Percentiles rank a stretch among this genome's conserved stretches.
Evolutionary conservation across 306 rosid species (phyloP).

Genomic region (Vigna unguiculata): DNA sequence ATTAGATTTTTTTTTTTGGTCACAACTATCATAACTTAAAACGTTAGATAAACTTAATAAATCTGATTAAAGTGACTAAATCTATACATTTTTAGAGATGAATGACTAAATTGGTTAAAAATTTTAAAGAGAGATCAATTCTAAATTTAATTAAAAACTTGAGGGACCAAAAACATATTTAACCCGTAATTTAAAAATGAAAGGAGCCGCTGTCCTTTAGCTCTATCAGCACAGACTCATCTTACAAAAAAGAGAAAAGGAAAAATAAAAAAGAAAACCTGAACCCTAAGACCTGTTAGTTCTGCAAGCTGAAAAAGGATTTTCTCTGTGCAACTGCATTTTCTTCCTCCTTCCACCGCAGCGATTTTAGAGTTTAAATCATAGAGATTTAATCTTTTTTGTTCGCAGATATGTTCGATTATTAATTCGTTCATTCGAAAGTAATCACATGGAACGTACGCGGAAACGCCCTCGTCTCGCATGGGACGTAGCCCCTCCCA

Average conservation of each 20-base stretch:
- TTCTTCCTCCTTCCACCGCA: background rate
- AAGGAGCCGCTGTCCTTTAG: background rate
- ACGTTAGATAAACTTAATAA: too few relatives aligned
- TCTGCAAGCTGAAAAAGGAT: background rate
- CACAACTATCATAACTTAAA: too few relatives aligned
- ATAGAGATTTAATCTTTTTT: background rate
- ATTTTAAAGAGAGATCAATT: too few relatives aligned
- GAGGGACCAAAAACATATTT: too few relatives aligned
- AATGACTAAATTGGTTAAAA: too few relatives aligned
- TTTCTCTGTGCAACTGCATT: background rate
- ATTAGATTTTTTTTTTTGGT: too few relatives aligned
- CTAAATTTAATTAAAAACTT: too few relatives aligned
- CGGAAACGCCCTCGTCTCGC: conserved; percentile 83
- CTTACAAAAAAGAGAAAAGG: background rate
- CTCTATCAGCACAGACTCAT: too few relatives aligned
- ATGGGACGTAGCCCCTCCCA: conserved; percentile 79
- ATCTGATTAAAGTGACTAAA: too few relatives aligned
- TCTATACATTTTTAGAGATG: too few relatives aligned
- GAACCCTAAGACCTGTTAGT: conserved; percentile 25
- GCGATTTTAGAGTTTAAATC: background rate
- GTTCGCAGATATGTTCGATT: conserved; percentile 14
- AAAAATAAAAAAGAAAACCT: background rate
- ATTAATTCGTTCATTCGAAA: conserved; percentile 39
- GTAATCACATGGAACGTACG: conserved; percentile 63
- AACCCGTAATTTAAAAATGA: too few relatives aligned